Conservation (phyloP, 192 early-diverging fungal genomes). For the Ramicandelaber brevisporus region DNA sequence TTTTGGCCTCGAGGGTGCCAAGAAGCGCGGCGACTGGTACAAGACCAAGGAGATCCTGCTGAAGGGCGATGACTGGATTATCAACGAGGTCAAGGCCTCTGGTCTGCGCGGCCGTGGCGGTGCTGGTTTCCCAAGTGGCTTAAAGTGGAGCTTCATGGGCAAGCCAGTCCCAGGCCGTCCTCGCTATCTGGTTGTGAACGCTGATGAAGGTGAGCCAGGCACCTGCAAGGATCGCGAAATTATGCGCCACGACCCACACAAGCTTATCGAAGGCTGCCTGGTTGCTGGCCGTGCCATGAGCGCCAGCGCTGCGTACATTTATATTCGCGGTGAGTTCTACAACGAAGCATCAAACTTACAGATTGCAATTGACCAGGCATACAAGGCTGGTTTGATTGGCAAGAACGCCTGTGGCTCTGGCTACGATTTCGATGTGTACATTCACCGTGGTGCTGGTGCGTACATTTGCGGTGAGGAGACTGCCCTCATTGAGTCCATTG, state of each 20-base stretch:
- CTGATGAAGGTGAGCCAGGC: conserved; percentile 95
- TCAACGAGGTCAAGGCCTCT: conserved; percentile 89
- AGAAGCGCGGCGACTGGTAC: conserved; percentile 95
- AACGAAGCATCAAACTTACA: conserved; percentile 85
- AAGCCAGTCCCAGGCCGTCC: conserved; percentile 70
- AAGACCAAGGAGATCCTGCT: conserved; percentile 94
- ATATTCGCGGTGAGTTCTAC: conserved; percentile 91
- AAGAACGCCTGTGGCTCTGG: conserved; percentile 94
- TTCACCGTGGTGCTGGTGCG: conserved; percentile 92
- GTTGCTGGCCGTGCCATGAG: conserved; percentile 91
- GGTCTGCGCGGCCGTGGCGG: conserved; percentile 86
- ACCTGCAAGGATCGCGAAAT: conserved; percentile 98
- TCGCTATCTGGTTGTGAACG: conserved; percentile 89
- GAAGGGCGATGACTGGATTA: conserved; percentile 93
- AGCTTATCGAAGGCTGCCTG: conserved; percentile 89
- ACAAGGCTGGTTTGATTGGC: conserved; percentile 91
- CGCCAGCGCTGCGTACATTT: conserved; percentile 93
- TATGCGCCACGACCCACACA: conserved; percentile 82
- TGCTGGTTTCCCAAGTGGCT: conserved; percentile 90
- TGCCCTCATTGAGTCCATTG: conserved; percentile 61
- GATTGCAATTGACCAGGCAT: conserved; percentile 87
- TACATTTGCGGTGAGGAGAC: conserved; percentile 98
- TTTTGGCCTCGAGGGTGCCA: conserved; percentile 61
- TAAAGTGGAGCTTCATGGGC: conserved; percentile 99
- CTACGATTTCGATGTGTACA: conserved; percentile 90